Base-by-base conservation (phyloP, 139 green algal genomes). In the Tetradesmus obliquus region DNA sequence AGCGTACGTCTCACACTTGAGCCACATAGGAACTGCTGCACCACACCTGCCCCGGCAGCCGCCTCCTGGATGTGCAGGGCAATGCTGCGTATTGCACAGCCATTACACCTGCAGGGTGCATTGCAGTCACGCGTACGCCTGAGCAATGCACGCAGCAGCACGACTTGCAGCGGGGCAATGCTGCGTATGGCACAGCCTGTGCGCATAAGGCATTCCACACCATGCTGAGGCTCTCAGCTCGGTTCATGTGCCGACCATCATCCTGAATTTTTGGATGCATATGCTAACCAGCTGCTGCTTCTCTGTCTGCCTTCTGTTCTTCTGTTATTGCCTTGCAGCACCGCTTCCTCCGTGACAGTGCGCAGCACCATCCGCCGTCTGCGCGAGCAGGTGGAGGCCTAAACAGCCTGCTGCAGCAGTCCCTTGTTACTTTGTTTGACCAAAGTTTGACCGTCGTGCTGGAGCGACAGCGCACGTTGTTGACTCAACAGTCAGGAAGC, bases 331-430 rank as follows among this genome's bases (percentile, higher is more conserved):
- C 74, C 5, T 13, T 79, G 93, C 97, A 99, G 96, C 96, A 99
- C 98, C 58, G 96, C 96, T 6, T 96, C 96, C 51, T 97, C 98
- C 66, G 94, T 99, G 71, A 99, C 98, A 55, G 98, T 99, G 74
- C 96, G 98, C 55, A 98, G 96, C 51, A 99, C 98, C 85, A 99
- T 99, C 94, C 95, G 98, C 84, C 98, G 98, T 94, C 96, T 99
- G 92, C 96, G 98, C 69, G 98, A 99, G 96, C 94, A 97, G 94
- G 95, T 96, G 45, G 97, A 99, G 97, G 95, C 92, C 3, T 97
- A 96, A 96, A 55, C 79, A 45, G 0, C 80, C 81, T 45, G 88
- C 80, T 55, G 79, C 57, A 88, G 81, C 54, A 85, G 13, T 24
- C 45, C 51, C 51, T 24, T 76, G 83, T 74, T 71, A 60, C 53